A percentile compares a stretch with the other conserved stretches of the same genome.
Conservation (phyloP, 768 basidiomycete species). For the Termitomyces sp. region DNA sequence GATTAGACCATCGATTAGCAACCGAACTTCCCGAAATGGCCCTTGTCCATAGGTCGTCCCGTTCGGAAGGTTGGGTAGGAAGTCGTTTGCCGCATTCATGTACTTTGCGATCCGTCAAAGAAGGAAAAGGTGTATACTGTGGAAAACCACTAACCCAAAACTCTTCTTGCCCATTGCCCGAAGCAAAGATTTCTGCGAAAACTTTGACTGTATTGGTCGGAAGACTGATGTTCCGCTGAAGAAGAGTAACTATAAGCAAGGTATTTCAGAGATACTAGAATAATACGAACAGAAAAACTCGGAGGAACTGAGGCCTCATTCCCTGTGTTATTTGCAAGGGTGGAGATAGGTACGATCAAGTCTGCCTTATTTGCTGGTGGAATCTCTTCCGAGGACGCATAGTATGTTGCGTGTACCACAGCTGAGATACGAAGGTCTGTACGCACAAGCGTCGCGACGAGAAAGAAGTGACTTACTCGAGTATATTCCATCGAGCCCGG, state of each 20-base stretch:
- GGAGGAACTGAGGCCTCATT: slow-evolving; percentile 75
- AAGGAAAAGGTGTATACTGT: neutral
- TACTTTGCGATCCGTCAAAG: slow-evolving; percentile 37
- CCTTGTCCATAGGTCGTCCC: slow-evolving; percentile 38
- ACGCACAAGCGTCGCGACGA: neutral
- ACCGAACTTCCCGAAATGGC: slow-evolving; percentile 44
- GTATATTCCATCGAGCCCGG: slow-evolving; percentile 60
- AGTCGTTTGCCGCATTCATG: slow-evolving; percentile 59
- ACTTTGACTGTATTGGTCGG: slow-evolving; percentile 64
- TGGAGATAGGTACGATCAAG: slow-evolving; percentile 66
- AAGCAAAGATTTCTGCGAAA: slow-evolving; percentile 70
- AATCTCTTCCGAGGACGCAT: slow-evolving; percentile 47
- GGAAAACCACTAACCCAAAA: slow-evolving; percentile 56
- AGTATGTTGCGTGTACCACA: slow-evolving; percentile 66
- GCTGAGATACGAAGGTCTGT: slow-evolving; percentile 31
- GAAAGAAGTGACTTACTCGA: slow-evolving; percentile 41
- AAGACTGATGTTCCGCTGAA: slow-evolving; percentile 60
- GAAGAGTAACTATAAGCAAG: neutral
- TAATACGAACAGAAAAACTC: slow-evolving; percentile 49
- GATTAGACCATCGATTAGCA: slow-evolving; percentile 40
- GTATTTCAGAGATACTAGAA: neutral
- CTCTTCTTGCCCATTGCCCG: slow-evolving; percentile 52
- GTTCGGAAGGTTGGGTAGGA: slow-evolving; percentile 46
- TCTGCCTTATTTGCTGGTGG: slow-evolving; percentile 59
- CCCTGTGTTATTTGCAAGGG: slow-evolving; percentile 56